Evolutionary conservation across 148 eudicot species (phyloP).

Genomic region (Suaeda aralocaspica): DNA sequence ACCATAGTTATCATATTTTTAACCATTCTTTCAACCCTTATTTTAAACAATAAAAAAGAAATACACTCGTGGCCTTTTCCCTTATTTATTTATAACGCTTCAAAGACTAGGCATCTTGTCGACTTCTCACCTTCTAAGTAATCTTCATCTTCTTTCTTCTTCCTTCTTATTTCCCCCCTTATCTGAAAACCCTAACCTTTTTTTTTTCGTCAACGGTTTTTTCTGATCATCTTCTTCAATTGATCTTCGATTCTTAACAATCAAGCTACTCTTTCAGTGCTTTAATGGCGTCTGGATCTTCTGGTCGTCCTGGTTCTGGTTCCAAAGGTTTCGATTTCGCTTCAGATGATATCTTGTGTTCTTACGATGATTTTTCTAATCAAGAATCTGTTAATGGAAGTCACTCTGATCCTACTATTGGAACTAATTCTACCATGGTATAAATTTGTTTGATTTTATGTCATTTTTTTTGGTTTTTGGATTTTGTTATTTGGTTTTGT

Average conservation of each 20-base stretch:
- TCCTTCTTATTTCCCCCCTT: background rate
- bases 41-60: background rate
- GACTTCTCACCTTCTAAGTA: slow-evolving; percentile 14
- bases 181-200: slow-evolving; percentile 23
- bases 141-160: background rate
- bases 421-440: slow-evolving; percentile 59
- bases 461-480: slow-evolving; percentile 5
- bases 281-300: slow-evolving; percentile 79
- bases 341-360: slow-evolving; percentile 84
- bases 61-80: background rate
- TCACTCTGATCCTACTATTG: slow-evolving; percentile 55
- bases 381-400: slow-evolving; percentile 49
- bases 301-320: slow-evolving; percentile 51
- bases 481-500: slow-evolving; percentile 3
- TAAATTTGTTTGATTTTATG: background rate
- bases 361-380: slow-evolving; percentile 70
- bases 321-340: slow-evolving; percentile 78
- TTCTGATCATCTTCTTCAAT: background rate
- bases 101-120: background rate
- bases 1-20: too few relatives aligned
- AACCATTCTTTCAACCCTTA: too few relatives aligned
- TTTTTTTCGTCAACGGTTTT: slow-evolving; percentile 4
- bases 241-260: background rate
- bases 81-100: background rate
- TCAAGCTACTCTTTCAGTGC: background rate